phyloP scores from a whole-genome alignment of 306 rosid species.

The Cucurbita pepo region DNA sequence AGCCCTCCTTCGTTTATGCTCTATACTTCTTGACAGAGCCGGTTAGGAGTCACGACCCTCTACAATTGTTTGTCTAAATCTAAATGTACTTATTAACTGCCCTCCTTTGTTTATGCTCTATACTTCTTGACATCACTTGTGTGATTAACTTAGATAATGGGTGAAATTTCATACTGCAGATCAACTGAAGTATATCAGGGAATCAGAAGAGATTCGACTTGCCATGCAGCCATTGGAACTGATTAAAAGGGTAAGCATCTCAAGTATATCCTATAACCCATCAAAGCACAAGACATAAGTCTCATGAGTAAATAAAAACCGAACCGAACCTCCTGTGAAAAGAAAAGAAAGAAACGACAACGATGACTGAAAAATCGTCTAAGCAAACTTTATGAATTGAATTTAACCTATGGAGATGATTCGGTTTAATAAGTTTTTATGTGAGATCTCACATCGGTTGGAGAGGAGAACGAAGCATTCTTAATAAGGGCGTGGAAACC shows the following conservation, averaged over 20 bases:
- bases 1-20: too few relatives aligned
- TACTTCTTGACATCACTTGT: too few relatives aligned
- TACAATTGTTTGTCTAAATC: too few relatives aligned
- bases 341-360: background rate
- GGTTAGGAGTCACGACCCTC: too few relatives aligned
- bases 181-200: constrained; percentile 41
- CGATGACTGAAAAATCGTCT: background rate
- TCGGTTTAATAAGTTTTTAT: background rate
- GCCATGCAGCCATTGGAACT: constrained; percentile 84
- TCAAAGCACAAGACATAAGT: background rate
- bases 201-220: constrained; percentile 78
- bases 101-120: too few relatives aligned
- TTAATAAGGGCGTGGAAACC: too few relatives aligned
- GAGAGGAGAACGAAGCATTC: too few relatives aligned
- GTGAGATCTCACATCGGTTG: too few relatives aligned
- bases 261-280: background rate
- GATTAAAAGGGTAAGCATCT: constrained; percentile 52
- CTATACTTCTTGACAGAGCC: too few relatives aligned
- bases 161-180: constrained; percentile 35
- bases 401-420: background rate
- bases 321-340: background rate
- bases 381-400: background rate
- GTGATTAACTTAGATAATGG: background rate
- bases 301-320: background rate
- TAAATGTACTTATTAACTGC: too few relatives aligned